phyloP scores from a whole-genome alignment of 2,329 filamentous ascomycete species.

The Epichloe sibirici region DNA sequence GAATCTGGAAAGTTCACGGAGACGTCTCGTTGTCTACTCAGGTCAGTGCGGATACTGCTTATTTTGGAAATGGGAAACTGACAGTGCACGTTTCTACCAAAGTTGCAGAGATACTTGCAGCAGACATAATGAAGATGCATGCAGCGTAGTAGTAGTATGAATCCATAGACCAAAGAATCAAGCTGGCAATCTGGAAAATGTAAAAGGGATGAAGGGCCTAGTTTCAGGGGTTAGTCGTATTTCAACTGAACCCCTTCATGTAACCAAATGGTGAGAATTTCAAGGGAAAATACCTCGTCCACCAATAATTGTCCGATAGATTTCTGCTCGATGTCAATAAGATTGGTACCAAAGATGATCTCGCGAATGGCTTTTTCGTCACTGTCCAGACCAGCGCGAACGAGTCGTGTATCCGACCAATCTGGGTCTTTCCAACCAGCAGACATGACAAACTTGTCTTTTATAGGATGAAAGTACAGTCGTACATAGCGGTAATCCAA shows the following conservation, averaged over 20 bases:
- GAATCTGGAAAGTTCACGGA: conserved; percentile 86
- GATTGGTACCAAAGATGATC: conserved; percentile 76
- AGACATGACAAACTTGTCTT: conserved; percentile 77
- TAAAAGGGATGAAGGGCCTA: conserved; percentile 95
- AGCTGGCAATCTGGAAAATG: conserved; percentile 90
- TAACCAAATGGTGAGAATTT: neutral
- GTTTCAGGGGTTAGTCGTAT: neutral
- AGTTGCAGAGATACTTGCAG: conserved; percentile 81
- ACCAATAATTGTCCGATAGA: conserved; percentile 69
- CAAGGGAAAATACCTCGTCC: conserved; percentile 53
- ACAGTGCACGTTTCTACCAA: conserved; percentile 79
- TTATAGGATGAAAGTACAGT: conserved; percentile 79
- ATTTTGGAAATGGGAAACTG: conserved; percentile 19
- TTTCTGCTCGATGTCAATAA: conserved; percentile 91
- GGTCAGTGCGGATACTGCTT: conserved; percentile 2
- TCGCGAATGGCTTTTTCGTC: conserved; percentile 79
- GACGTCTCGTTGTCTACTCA: conserved; percentile 66
- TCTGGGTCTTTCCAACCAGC: conserved; percentile 89
- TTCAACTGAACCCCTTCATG: neutral
- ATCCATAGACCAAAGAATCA: conserved; percentile 89
- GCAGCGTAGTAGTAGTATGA: conserved; percentile 96
- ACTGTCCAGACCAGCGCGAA: conserved; percentile 71
- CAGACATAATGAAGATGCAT: conserved; percentile 90
- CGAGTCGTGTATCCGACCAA: conserved; percentile 67
- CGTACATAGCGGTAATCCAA: conserved; percentile 91